Evolutionary conservation across 371 early-diverging fungal genomes (phyloP).

Genomic region (Mucor saturninus): DNA sequence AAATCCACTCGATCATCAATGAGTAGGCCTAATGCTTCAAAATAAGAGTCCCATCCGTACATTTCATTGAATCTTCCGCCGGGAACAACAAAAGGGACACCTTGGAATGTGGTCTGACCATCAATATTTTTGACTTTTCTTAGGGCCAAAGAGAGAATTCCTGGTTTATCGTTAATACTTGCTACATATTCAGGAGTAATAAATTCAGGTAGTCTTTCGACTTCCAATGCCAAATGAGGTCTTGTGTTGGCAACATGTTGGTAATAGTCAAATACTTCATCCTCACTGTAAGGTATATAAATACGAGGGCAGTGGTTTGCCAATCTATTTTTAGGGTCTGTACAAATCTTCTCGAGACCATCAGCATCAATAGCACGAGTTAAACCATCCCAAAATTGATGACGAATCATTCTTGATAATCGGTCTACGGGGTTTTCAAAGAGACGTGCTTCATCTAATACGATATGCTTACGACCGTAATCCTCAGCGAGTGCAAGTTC

Average conservation of each 20-base stretch:
- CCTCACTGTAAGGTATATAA: conserved; percentile 84
- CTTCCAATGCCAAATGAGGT: conserved; percentile 72
- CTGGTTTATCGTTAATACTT: conserved; percentile 81
- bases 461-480: conserved; percentile 77
- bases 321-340: conserved; percentile 86
- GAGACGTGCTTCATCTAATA: conserved; percentile 80
- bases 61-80: conserved; percentile 97
- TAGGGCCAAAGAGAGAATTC: conserved; percentile 84
- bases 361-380: conserved; percentile 90
- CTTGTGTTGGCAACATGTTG: conserved; percentile 59
- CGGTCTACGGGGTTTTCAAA: conserved; percentile 91
- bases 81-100: conserved; percentile 92
- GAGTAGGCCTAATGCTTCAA: conserved; percentile 85
- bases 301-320: conserved; percentile 76
- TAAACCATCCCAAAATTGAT: conserved; percentile 90
- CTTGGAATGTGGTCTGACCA: conserved; percentile 57
- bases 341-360: conserved; percentile 84
- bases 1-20: conserved; percentile 80
- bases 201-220: conserved; percentile 78
- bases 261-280: conserved; percentile 77
- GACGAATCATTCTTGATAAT: conserved; percentile 85
- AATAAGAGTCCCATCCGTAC: conserved; percentile 97
- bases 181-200: conserved; percentile 89
- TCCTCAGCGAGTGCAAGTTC: conserved; percentile 89
- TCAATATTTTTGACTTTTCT: conserved; percentile 53